These are phyloP conservation scores for Bruguiera sexangula DNA, from an alignment of 345 rosid species.

Conservation along the genomic window DNA sequence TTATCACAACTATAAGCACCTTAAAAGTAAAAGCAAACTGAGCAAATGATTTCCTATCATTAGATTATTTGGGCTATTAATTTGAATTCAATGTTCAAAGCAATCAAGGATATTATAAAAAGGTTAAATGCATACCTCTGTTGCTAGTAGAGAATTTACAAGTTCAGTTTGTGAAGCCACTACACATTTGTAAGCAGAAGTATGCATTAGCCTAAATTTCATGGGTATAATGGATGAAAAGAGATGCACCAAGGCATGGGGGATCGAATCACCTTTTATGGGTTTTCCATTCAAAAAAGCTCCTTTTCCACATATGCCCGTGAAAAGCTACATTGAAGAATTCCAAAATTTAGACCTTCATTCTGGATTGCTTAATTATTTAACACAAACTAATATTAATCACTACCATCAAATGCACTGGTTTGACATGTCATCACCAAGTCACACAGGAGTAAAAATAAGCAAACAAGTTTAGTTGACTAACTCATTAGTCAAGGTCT, in stretches of 20 bases:
- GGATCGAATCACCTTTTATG: conserved; percentile 54
- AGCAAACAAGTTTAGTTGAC: too few species aligned
- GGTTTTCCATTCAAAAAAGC: conserved; percentile 78
- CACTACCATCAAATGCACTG: too few species aligned
- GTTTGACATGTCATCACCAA: too few species aligned
- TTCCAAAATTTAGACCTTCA: conserved; percentile 8
- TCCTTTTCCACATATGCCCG: conserved; percentile 70
- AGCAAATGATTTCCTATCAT: too few species aligned
- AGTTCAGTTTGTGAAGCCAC: conserved; percentile 74
- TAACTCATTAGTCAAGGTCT: too few species aligned
- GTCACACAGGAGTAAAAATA: too few species aligned
- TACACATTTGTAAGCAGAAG: conserved; percentile 34
- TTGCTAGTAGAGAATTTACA: conserved; percentile 73
- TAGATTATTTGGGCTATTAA: too few species aligned
- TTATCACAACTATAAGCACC: too few species aligned
- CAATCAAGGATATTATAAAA: neutral
- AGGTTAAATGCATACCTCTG: conserved; percentile 57
- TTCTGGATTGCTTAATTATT: too few species aligned
- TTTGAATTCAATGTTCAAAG: neutral
- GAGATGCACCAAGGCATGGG: neutral
- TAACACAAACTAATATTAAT: too few species aligned
- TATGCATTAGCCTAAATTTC: conserved; percentile 4
- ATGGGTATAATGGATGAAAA: neutral
- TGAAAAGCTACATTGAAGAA: conserved; percentile 58
- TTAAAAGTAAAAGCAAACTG: too few species aligned